A percentile compares a stretch with the other conserved stretches of the same genome.
Conservation (phyloP, 208 protist genomes). For the Leishmania mexicana region DNA sequence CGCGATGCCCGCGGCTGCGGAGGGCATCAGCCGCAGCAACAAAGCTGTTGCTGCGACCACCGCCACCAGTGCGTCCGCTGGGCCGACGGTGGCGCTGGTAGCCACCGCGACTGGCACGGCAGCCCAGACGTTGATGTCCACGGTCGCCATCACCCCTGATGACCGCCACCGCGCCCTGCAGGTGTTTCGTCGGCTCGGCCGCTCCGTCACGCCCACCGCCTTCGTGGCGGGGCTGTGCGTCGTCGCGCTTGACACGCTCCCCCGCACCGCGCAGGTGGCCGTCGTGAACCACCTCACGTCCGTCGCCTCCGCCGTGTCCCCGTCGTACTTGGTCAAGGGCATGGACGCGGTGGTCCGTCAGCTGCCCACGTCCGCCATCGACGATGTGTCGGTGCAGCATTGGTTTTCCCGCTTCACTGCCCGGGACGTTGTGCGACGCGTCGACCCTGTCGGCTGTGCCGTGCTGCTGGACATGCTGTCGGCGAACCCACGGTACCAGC, state of each 20-base stretch:
- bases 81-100: not conserved
- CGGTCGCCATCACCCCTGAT: constrained; percentile 15
- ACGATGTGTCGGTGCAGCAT: constrained; percentile 68
- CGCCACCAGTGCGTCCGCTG: not conserved
- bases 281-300: constrained; percentile 74
- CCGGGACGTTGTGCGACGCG: constrained; percentile 50
- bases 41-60: not conserved
- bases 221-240: constrained; percentile 75
- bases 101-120: not conserved
- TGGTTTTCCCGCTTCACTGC: constrained; percentile 83
- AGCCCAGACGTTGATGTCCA: not conserved
- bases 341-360: constrained; percentile 41
- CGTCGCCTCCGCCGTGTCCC: constrained; percentile 50
- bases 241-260: constrained; percentile 45
- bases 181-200: constrained; percentile 59
- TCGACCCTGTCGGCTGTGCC: constrained; percentile 46
- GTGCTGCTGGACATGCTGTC: constrained; percentile 55
- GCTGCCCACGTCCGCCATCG: constrained; percentile 28
- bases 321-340: constrained; percentile 49
- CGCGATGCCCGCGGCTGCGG: not conserved
- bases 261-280: constrained; percentile 41
- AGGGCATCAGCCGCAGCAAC: not conserved
- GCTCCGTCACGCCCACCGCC: constrained; percentile 42
- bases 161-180: constrained; percentile 36
- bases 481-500: constrained; percentile 28